These are phyloP conservation scores for Erodium chrysanthum DNA, from an alignment of 441 rosid genomes.

Conservation along the genomic window DNA sequence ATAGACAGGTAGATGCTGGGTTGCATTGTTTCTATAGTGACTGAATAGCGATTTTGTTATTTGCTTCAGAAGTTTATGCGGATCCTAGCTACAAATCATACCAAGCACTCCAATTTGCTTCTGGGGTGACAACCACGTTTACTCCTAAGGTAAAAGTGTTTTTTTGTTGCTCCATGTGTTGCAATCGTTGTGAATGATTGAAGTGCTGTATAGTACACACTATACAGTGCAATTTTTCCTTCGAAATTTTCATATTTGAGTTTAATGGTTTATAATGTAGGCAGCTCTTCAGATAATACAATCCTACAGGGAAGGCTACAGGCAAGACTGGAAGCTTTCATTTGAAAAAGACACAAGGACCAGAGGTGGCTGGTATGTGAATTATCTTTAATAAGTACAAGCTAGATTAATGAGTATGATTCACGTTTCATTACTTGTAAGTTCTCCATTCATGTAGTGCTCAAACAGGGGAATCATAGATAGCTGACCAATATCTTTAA, in stretches of 20 bases:
- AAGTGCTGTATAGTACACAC: not conserved
- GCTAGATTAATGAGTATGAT: conserved; percentile 7
- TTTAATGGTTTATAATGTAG: conserved; percentile 22
- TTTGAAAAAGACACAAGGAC: conserved; percentile 60
- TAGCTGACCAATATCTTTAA: no score
- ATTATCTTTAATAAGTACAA: conserved; percentile 10
- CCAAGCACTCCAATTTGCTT: conserved; percentile 64
- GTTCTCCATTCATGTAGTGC: not conserved
- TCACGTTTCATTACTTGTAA: not conserved
- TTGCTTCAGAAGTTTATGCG: conserved; percentile 77
- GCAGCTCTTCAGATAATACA: conserved; percentile 85
- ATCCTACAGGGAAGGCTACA: conserved; percentile 83
- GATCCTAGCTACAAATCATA: conserved; percentile 78
- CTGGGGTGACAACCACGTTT: conserved; percentile 64
- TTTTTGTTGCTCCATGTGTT: not conserved
- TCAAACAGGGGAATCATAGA: no score
- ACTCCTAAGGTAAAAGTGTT: conserved; percentile 56
- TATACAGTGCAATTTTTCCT: not conserved
- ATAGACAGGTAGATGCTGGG: not conserved
- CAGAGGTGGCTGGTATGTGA: conserved; percentile 83
- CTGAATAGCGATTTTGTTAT: conserved; percentile 10
- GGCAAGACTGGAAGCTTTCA: conserved; percentile 95
- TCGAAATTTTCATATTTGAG: not conserved
- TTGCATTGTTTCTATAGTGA: conserved; percentile 15
- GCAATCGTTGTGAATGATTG: not conserved